Percentiles rank a stretch among this genome's conserved stretches.
Conservation (phyloP, 306 rosid species). For the Prunus armeniaca region DNA sequence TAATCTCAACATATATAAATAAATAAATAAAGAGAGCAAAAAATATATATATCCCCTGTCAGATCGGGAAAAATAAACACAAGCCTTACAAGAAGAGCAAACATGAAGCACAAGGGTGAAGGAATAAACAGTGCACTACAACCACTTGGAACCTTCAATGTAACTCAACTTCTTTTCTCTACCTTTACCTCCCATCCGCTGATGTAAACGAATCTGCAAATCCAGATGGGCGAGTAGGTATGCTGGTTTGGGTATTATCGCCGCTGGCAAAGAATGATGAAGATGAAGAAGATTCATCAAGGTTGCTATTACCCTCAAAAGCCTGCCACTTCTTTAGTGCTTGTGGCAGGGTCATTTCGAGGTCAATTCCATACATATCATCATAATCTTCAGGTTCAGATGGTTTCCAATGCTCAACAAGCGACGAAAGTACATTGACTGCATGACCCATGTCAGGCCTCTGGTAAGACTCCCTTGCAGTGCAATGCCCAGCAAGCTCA, state of each 20-base stretch:
- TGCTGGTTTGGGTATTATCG: constrained; percentile 59
- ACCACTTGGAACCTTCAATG: not conserved
- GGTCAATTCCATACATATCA: constrained; percentile 49
- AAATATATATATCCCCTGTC: constrained; percentile 5
- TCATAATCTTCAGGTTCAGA: constrained; percentile 36
- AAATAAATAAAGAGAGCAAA: not conserved
- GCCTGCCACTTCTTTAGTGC: constrained; percentile 71
- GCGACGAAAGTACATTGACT: constrained; percentile 73
- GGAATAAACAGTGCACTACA: too few species aligned
- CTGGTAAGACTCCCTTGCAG: constrained; percentile 71
- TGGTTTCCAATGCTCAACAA: constrained; percentile 83
- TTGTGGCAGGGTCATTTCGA: constrained; percentile 58
- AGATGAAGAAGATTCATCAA: constrained; percentile 28
- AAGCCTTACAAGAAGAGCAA: constrained; percentile 2
- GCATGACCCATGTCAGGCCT: constrained; percentile 85
- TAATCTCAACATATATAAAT: not conserved
- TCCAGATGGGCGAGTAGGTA: constrained; percentile 44
- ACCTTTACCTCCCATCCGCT: constrained; percentile 41
- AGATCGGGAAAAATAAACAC: not conserved
- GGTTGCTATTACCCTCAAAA: constrained; percentile 37
- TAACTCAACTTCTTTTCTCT: not conserved
- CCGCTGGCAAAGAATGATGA: constrained; percentile 26
- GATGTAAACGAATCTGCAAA: constrained; percentile 57
- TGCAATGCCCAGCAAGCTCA: constrained; percentile 79
- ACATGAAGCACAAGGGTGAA: not conserved